Base-by-base conservation (phyloP, 805 yeast species). In the Candida piceae region DNA sequence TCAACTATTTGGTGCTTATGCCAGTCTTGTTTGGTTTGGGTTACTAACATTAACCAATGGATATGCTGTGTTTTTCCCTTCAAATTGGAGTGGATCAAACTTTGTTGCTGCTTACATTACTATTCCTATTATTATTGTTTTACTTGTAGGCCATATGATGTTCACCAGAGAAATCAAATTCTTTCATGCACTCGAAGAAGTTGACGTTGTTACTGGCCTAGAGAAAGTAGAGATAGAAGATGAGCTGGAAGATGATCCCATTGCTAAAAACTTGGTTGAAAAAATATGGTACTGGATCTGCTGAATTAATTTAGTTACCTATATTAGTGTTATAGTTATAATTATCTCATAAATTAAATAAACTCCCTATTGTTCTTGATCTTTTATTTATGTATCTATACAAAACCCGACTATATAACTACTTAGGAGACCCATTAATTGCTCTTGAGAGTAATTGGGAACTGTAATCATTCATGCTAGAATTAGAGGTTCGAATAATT, bases 21-120 rank as follows among this genome's bases (percentile, higher is more conserved):
- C 72, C 42, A 37, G 48, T 24, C 70, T 76, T 6, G 58, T 80
- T 22, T 46, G 64, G 28, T 68, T 80, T 38, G 41, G 67, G 4
- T 20, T 83, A 12, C 50, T 83, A 34, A 63, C 80, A 20, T 35
- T 83, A 30, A 80, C 88, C 13, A 83, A 83, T 49, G 89, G 89
- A 38, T 83, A 78, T 53, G 76, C 70, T 3, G 77, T 73, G 4
- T 78, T 80, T 55, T 66, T 79, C 41, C 26, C 26, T 24, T 6
- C 7, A 9, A 42, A 54, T 30, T 76, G 76, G 64, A 64, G 62
- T 9, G 68, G 54, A 1, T 54, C 71, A 5, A 77, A 76, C 52
- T 80, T 80, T 49, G 58, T 80, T 29, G 84, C 85, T 27, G 80
- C 84, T 10, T 80, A 80, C 58, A 66, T 80, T 41, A 78, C 84